phyloP scores from a whole-genome alignment of 257 asterid genomes.

The Eucommia ulmoides region DNA sequence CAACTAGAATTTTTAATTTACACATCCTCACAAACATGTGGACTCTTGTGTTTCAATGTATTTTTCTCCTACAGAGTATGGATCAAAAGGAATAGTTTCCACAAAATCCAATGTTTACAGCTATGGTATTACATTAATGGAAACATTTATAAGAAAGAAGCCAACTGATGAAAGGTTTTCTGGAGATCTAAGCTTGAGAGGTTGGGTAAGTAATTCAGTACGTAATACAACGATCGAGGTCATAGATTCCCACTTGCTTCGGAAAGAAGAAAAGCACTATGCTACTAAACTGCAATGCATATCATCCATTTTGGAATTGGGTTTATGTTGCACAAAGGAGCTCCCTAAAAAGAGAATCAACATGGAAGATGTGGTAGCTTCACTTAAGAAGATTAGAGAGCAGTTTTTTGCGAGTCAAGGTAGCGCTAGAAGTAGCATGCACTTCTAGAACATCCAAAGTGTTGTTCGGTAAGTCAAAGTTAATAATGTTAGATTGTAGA shows the following conservation, averaged over 20 bases:
- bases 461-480: too few relatives aligned
- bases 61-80: not conserved
- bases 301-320: conserved; percentile 4
- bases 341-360: conserved; percentile 14
- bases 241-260: conserved; percentile 10
- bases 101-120: not conserved
- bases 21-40: too few relatives aligned
- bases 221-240: not conserved
- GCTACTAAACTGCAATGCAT: conserved; percentile 5
- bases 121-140: not conserved
- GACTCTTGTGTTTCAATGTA: too few relatives aligned
- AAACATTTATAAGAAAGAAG: not conserved
- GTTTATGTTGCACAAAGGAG: conserved; percentile 15
- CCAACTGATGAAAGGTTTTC: not conserved
- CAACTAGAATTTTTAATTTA: too few relatives aligned
- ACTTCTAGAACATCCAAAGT: too few relatives aligned
- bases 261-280: conserved; percentile 1
- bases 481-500: too few relatives aligned
- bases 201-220: conserved; percentile 10
- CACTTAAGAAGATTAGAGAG: conserved; percentile 16
- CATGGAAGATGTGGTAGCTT: conserved; percentile 7
- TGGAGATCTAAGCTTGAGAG: conserved; percentile 2
- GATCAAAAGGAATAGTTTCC: not conserved
- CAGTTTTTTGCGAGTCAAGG: not conserved
- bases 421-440: too few relatives aligned